phyloP scores from a whole-genome alignment of 73 alveolate genomes.

The Stentor roeselii region DNA sequence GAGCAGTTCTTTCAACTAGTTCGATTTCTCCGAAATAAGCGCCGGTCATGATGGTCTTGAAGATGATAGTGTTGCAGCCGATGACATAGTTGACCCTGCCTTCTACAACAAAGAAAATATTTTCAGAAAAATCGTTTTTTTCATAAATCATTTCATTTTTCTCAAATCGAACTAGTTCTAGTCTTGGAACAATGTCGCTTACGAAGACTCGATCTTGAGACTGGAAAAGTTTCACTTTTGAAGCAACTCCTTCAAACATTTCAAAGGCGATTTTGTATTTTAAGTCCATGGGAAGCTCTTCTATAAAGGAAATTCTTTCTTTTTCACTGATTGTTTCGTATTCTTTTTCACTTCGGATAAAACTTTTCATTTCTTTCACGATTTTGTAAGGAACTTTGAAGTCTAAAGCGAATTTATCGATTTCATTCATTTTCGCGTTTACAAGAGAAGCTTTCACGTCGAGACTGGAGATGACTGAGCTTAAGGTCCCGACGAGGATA shows the following conservation, averaged over 20 bases:
- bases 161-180: constrained; percentile 33
- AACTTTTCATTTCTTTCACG: constrained; percentile 38
- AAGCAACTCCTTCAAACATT: constrained; percentile 40
- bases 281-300: constrained; percentile 44
- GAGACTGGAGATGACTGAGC: constrained; percentile 56
- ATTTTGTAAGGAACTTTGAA: constrained; percentile 39
- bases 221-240: constrained; percentile 33
- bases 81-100: constrained; percentile 51
- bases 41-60: constrained; percentile 50
- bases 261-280: constrained; percentile 45
- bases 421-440: constrained; percentile 27
- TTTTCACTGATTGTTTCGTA: constrained; percentile 31
- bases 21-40: constrained; percentile 65
- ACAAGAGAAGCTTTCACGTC: constrained; percentile 52
- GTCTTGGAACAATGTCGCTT: constrained; percentile 38
- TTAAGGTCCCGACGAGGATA: constrained; percentile 58
- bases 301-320: constrained; percentile 36
- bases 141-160: constrained; percentile 39
- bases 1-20: constrained; percentile 36
- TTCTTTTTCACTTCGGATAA: constrained; percentile 34
- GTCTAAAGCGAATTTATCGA: constrained; percentile 56
- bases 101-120: constrained; percentile 44
- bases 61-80: constrained; percentile 37
- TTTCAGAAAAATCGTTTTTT: constrained; percentile 44
- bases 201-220: constrained; percentile 48